A percentile compares a stretch with the other conserved stretches of the same genome.
Evolutionary conservation across 352 stramenopile genomes (phyloP).

Genomic region (Thraustochytrium sp.): DNA sequence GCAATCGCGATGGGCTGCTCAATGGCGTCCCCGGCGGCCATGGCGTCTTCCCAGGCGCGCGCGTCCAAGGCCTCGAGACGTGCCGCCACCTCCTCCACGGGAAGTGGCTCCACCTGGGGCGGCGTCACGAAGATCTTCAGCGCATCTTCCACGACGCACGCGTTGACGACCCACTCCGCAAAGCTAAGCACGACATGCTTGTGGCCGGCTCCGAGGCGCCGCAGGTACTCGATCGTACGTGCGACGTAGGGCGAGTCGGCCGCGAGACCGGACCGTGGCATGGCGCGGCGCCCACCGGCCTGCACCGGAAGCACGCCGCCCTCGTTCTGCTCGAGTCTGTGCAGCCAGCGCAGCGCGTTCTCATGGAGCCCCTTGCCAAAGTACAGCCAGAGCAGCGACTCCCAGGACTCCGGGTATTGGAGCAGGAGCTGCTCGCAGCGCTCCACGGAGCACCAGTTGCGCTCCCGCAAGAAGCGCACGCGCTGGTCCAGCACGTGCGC

Average conservation of each 20-base stretch:
- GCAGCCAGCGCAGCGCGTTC: constrained; percentile 43
- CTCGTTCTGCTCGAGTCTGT: constrained; percentile 25
- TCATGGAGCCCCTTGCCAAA: constrained; percentile 47
- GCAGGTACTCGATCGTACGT: constrained; percentile 43
- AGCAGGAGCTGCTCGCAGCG: constrained; percentile 1
- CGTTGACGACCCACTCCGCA: constrained; percentile 62
- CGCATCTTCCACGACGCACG: constrained; percentile 53
- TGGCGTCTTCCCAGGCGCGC: neutral
- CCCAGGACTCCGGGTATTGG: constrained; percentile 31
- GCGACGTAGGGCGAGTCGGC: constrained; percentile 48
- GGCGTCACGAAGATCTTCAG: neutral
- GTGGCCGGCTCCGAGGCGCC: constrained; percentile 33
- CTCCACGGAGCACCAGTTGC: constrained; percentile 31
- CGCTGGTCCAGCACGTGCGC: neutral
- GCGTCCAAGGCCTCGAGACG: neutral
- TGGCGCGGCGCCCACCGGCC: neutral
- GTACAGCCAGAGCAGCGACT: constrained; percentile 53
- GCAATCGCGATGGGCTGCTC: neutral
- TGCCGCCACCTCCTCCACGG: neutral
- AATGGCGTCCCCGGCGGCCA: neutral
- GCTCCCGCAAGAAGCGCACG: neutral
- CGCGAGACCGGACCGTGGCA: neutral
- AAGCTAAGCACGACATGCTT: constrained; percentile 40
- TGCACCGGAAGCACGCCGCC: constrained; percentile 1
- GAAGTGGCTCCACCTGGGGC: neutral